These are phyloP conservation scores for Eimeria necatrix DNA, from an alignment of 169 alveolate genomes.

Conservation along the genomic window DNA sequence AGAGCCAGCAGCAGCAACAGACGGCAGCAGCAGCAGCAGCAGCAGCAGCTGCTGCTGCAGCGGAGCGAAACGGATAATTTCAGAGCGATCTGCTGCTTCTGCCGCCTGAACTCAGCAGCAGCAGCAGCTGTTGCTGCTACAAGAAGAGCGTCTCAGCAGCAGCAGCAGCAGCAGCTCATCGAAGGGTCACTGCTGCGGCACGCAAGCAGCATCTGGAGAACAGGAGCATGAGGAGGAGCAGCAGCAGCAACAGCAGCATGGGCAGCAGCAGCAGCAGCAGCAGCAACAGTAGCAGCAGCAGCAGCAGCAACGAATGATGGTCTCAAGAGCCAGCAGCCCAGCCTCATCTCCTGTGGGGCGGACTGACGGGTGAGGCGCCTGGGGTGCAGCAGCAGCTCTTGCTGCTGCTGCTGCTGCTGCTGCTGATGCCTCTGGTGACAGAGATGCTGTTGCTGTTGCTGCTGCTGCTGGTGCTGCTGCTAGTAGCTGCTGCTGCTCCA, in stretches of 20 bases:
- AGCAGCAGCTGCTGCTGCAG: constrained; percentile 4
- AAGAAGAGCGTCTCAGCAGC: background rate
- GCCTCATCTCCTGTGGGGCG: background rate
- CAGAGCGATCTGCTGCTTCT: background rate
- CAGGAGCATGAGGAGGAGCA: constrained; percentile 16
- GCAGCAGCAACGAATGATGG: constrained; percentile 46
- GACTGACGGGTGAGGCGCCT: background rate
- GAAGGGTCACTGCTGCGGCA: background rate
- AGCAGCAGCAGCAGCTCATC: constrained; percentile 6
- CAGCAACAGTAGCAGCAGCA: constrained; percentile 32
- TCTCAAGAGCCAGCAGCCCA: background rate
- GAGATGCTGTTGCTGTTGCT: constrained; percentile 15
- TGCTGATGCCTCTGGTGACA: constrained; percentile 11
- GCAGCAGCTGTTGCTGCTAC: constrained; percentile 33
- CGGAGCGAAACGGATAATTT: background rate
- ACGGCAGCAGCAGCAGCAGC: constrained; percentile 14
- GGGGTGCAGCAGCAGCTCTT: background rate
- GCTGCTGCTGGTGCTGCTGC: constrained; percentile 34
- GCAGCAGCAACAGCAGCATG: background rate
- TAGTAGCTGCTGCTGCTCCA: background rate
- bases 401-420: background rate
- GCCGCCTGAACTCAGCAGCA: background rate
- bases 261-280: constrained; percentile 44
- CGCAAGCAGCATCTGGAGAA: background rate
- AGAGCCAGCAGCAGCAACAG: background rate